Evolutionary conservation across 352 stramenopile genomes (phyloP).

Genomic region (Globisporangium alternatum): DNA sequence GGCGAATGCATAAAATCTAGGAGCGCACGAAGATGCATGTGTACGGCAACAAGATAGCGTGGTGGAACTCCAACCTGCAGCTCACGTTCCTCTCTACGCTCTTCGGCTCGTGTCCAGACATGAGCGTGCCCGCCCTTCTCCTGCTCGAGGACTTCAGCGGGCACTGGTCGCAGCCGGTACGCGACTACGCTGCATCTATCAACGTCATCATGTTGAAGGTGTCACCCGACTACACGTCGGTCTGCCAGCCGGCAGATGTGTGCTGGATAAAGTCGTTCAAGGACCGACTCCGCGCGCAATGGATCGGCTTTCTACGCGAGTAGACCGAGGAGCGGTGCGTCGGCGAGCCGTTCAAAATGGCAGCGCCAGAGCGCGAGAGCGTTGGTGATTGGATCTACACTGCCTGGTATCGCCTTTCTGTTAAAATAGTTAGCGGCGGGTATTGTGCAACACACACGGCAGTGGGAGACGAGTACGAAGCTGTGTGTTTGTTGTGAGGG

Average conservation of each 20-base stretch:
- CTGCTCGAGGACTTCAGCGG: too few relatives aligned
- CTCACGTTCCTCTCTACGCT: background rate
- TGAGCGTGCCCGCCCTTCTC: too few relatives aligned
- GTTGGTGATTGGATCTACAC: background rate
- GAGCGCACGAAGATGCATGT: background rate
- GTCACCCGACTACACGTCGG: background rate
- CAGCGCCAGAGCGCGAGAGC: background rate
- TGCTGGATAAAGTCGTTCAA: background rate
- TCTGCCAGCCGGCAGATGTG: background rate
- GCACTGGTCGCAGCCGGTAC: too few relatives aligned
- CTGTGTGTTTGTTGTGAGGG: background rate
- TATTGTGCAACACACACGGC: background rate
- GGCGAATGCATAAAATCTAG: background rate
- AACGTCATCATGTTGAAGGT: background rate
- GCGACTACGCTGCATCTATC: background rate
- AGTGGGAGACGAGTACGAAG: background rate
- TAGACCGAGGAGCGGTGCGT: background rate
- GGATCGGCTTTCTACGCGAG: background rate
- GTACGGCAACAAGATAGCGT: slow-evolving; percentile 1
- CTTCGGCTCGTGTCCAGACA: too few relatives aligned
- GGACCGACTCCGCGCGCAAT: background rate
- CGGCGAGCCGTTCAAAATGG: background rate
- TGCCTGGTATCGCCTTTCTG: background rate
- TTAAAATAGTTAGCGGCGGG: background rate
- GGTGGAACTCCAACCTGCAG: background rate